A percentile compares a stretch with the other conserved stretches of the same genome.
Evolutionary conservation across 352 stramenopile species (phyloP).

Genomic region (Phytophthora melonis): DNA sequence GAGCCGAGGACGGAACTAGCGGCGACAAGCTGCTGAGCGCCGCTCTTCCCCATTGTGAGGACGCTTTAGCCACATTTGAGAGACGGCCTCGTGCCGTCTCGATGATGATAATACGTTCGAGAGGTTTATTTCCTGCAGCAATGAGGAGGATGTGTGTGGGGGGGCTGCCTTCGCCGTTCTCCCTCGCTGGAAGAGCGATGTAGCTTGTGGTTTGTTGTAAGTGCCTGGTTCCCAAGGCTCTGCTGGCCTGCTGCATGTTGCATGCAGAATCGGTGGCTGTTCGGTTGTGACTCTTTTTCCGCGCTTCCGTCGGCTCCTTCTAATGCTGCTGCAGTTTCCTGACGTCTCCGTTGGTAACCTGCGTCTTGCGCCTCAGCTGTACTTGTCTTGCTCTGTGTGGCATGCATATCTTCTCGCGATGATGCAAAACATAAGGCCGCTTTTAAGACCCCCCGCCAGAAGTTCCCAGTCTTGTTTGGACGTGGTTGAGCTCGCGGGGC

Average conservation of each 20-base stretch:
- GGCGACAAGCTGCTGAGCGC: conserved; percentile 29
- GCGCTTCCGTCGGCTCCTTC: conserved; percentile 5
- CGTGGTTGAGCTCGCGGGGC: conserved; percentile 38
- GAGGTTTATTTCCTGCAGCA: conserved; percentile 45
- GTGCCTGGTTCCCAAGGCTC: conserved; percentile 4
- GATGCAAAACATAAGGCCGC: conserved; percentile 56
- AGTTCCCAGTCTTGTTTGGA: conserved; percentile 25
- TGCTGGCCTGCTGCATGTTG: conserved; percentile 3
- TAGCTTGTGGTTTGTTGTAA: conserved; percentile 19
- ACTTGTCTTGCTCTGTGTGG: conserved; percentile 6
- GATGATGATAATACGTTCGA: conserved; percentile 50
- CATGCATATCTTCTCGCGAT: conserved; percentile 32
- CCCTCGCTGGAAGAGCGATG: conserved; percentile 33
- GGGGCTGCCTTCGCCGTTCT: conserved; percentile 17
- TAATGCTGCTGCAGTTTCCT: conserved; percentile 7
- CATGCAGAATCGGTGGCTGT: conserved; percentile 10
- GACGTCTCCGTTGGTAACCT: conserved; percentile 1
- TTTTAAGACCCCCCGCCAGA: conserved; percentile 44
- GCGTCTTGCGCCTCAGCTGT: neutral
- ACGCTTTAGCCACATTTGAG: conserved; percentile 58
- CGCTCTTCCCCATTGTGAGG: conserved; percentile 48
- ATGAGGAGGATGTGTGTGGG: conserved; percentile 18
- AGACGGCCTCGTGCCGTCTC: conserved; percentile 28
- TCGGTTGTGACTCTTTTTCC: conserved; percentile 31
- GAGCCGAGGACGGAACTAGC: conserved; percentile 2